These are phyloP conservation scores for Arabis alpina DNA, from an alignment of 345 rosid species.

Conservation along the genomic window DNA sequence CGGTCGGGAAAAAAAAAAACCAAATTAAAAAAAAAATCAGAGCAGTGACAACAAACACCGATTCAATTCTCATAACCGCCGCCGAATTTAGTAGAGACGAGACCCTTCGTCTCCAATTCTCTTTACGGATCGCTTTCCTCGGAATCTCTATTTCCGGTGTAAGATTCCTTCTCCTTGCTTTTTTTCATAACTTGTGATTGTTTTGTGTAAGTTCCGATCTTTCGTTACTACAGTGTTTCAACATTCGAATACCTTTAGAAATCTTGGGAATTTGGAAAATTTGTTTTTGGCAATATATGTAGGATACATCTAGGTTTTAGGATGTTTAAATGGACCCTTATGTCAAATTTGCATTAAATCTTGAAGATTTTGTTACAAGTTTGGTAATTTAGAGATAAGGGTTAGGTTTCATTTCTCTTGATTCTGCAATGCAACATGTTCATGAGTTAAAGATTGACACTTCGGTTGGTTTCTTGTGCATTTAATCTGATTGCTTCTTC, in stretches of 20 bases:
- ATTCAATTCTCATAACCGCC: neutral
- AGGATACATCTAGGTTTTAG: neutral
- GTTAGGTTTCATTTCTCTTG: neutral
- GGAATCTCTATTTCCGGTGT: neutral
- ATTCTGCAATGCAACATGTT: slow-evolving; percentile 18
- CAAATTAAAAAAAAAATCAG: neutral
- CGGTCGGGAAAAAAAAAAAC: neutral
- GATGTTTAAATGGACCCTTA: neutral
- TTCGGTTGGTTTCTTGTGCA: neutral
- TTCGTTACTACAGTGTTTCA: neutral
- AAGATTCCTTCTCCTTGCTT: slow-evolving; percentile 16
- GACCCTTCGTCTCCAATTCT: slow-evolving; percentile 4
- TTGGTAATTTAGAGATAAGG: slow-evolving; percentile 1
- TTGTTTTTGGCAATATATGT: neutral
- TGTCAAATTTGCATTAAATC: slow-evolving; percentile 10
- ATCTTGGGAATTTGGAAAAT: neutral
- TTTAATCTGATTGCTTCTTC: slow-evolving; percentile 1
- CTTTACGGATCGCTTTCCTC: slow-evolving; percentile 4
- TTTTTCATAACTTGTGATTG: neutral
- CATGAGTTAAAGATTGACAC: neutral
- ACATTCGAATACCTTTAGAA: neutral
- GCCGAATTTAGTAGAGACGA: neutral
- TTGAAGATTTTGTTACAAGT: neutral
- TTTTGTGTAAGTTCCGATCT: slow-evolving; percentile 1
- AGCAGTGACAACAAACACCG: slow-evolving; percentile 9